Evolutionary conservation across 1,139 yeast genomes (phyloP).

Genomic region (Nakaseomyces glabratus): DNA sequence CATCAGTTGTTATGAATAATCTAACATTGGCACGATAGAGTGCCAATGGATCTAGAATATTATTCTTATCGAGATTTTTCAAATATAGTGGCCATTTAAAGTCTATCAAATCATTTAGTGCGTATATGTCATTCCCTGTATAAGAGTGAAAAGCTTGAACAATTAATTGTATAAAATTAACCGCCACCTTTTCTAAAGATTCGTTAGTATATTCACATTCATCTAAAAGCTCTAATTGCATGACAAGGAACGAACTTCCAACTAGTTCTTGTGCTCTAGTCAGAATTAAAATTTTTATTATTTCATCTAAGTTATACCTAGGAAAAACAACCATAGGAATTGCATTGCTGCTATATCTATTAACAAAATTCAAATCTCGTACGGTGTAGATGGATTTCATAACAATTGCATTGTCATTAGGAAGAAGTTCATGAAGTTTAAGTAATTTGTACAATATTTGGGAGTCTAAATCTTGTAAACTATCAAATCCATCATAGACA

Average conservation of each 20-base stretch:
- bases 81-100: conserved; percentile 27
- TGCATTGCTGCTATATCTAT: conserved; percentile 22
- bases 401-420: conserved; percentile 15
- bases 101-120: conserved; percentile 26
- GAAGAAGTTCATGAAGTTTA: conserved; percentile 23
- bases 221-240: conserved; percentile 10
- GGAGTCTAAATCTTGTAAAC: conserved; percentile 27
- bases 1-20: conserved; percentile 23
- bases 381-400: conserved; percentile 23
- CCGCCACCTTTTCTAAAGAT: conserved; percentile 14
- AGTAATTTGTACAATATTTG: conserved; percentile 24
- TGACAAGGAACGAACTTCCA: conserved; percentile 10
- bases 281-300: conserved; percentile 18
- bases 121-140: conserved; percentile 27
- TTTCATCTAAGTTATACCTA: conserved; percentile 22
- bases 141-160: conserved; percentile 29
- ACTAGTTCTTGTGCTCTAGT: conserved; percentile 16
- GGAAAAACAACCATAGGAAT: conserved; percentile 29
- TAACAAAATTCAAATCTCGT: conserved; percentile 20
- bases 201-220: conserved; percentile 14
- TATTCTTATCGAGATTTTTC: conserved; percentile 16
- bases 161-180: conserved; percentile 24
- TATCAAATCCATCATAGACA: conserved; percentile 28
- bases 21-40: conserved; percentile 21
- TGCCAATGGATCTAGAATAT: conserved; percentile 21